These are phyloP conservation scores for Ustilago esculenta DNA, from an alignment of 1,284 basidiomycete genomes.

Conservation along the genomic window DNA sequence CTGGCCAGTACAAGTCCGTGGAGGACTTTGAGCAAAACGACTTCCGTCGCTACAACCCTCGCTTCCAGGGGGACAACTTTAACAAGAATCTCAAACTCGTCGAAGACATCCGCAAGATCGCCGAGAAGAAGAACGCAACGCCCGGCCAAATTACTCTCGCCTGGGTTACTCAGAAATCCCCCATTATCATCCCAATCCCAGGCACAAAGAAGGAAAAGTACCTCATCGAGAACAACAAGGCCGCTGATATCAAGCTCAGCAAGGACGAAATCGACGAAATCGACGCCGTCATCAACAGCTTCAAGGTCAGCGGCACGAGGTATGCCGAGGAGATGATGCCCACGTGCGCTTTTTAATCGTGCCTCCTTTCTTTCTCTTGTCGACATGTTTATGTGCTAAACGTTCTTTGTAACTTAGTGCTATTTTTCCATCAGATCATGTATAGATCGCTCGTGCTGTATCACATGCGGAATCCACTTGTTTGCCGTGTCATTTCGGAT, in stretches of 20 bases:
- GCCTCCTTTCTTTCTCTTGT: too few species aligned
- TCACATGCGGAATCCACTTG: too few species aligned
- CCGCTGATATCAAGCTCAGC: constrained; percentile 32
- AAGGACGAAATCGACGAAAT: constrained; percentile 46
- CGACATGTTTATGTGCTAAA: too few species aligned
- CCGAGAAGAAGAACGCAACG: constrained; percentile 46
- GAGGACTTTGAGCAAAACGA: constrained; percentile 46
- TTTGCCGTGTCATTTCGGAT: too few species aligned
- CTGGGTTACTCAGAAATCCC: constrained; percentile 34
- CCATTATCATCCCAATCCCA: constrained; percentile 44
- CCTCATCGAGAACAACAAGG: constrained; percentile 46
- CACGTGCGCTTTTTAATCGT: constrained; percentile 28
- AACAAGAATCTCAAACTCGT: constrained; percentile 51
- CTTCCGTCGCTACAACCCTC: constrained; percentile 47
- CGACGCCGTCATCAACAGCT: constrained; percentile 48
- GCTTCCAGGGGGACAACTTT: constrained; percentile 51
- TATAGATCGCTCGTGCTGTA: too few species aligned
- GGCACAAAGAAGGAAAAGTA: constrained; percentile 50
- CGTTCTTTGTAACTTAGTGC: too few species aligned
- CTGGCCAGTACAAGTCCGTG: constrained; percentile 35
- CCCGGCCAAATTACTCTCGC: constrained; percentile 55
- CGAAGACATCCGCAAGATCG: constrained; percentile 44
- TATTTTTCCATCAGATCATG: too few species aligned
- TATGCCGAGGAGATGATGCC: constrained; percentile 28
- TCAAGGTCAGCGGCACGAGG: constrained; percentile 44